A percentile compares a stretch with the other conserved stretches of the same genome.
phyloP scores from a whole-genome alignment of 2,329 filamentous ascomycete genomes.

The Chalaropsis thielavioides region DNA sequence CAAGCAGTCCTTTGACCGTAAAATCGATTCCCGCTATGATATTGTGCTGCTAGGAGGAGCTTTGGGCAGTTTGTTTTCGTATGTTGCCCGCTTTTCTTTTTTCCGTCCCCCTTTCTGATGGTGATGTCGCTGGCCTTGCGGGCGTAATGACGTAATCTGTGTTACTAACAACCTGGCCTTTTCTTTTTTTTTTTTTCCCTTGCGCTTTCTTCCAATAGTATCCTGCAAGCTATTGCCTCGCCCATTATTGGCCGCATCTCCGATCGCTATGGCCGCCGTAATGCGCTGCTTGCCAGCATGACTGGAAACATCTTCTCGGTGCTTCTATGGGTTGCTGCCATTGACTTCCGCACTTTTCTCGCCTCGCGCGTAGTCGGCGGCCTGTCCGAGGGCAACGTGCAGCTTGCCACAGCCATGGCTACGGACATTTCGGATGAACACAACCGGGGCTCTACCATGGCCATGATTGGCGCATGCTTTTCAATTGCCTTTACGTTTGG shows the following conservation, averaged over 20 bases:
- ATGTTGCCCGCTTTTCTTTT: constrained; percentile 19
- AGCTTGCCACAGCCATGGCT: constrained; percentile 89
- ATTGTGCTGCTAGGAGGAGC: constrained; percentile 91
- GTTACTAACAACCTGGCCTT: background rate
- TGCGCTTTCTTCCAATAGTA: constrained; percentile 30
- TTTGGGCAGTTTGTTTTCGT: constrained; percentile 78
- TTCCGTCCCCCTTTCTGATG: background rate
- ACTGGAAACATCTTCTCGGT: constrained; percentile 83
- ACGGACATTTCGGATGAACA: constrained; percentile 85
- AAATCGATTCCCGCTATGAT: constrained; percentile 92
- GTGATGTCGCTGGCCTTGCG: background rate
- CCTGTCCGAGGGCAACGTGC: constrained; percentile 90
- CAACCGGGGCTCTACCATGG: constrained; percentile 82
- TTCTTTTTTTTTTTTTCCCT: background rate
- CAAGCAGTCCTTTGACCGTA: constrained; percentile 80
- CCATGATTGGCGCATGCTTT: constrained; percentile 89
- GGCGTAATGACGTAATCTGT: background rate
- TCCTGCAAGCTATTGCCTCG: constrained; percentile 83
- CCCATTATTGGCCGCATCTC: constrained; percentile 82
- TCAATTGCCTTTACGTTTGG: constrained; percentile 95
- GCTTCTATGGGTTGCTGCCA: constrained; percentile 81
- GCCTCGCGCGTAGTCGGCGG: constrained; percentile 87
- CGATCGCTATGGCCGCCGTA: constrained; percentile 75
- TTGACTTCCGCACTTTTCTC: constrained; percentile 90
- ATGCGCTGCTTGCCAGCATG: constrained; percentile 83